A percentile compares a stretch with the other conserved stretches of the same genome.
Conservation (phyloP, 345 rosid species). For the Odontarrhena argentea region DNA sequence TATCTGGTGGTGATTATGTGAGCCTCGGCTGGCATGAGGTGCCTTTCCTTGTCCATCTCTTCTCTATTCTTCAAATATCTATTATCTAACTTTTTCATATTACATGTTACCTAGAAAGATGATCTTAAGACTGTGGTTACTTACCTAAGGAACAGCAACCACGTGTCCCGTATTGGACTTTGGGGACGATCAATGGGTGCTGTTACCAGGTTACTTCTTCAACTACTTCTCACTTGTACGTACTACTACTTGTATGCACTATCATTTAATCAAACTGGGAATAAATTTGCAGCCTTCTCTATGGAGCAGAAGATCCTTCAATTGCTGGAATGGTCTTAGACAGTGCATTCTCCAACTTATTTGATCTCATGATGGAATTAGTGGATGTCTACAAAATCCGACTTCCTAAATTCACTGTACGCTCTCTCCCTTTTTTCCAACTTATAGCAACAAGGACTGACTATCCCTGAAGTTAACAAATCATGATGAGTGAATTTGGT, state of each 20-base stretch:
- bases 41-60: conserved; percentile 32
- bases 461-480: conserved; percentile 10
- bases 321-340: conserved; percentile 98
- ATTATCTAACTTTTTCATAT: conserved; percentile 26
- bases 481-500: background rate
- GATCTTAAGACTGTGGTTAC: conserved; percentile 92
- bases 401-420: conserved; percentile 91
- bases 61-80: conserved; percentile 20
- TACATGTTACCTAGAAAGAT: conserved; percentile 59
- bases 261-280: background rate
- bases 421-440: conserved; percentile 14
- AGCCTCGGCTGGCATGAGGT: conserved; percentile 99
- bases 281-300: conserved; percentile 71
- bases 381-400: conserved; percentile 91
- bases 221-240: conserved; percentile 18
- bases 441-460: conserved; percentile 4
- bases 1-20: conserved; percentile 94
- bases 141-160: conserved; percentile 70
- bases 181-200: conserved; percentile 99
- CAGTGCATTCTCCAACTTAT: conserved; percentile 94
- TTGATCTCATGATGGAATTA: conserved; percentile 97
- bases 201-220: conserved; percentile 75
- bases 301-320: conserved; percentile 96
- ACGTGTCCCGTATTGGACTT: conserved; percentile 81
- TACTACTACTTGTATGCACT: conserved; percentile 22